Percentiles rank a stretch among this genome's conserved stretches.
Evolutionary conservation across 2,329 filamentous ascomycete species (phyloP).

Genomic region (Gaeumannomyces tritici): DNA sequence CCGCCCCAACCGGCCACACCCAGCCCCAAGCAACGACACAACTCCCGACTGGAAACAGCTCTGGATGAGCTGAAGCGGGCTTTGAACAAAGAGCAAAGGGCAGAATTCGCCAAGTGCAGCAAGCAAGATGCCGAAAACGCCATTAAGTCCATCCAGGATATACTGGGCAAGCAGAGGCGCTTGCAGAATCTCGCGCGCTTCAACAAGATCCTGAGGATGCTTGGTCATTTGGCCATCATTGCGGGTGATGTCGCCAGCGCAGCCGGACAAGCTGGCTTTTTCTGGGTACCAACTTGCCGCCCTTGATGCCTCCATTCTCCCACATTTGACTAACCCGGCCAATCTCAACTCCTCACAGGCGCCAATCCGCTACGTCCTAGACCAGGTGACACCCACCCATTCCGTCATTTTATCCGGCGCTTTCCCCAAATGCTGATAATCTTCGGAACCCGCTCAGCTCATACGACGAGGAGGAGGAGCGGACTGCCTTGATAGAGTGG

Average conservation of each 20-base stretch:
- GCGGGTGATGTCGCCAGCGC: neutral
- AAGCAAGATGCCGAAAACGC: neutral
- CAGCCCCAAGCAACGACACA: neutral
- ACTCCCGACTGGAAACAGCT: neutral
- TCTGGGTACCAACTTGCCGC: too few relatives aligned
- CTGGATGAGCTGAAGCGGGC: neutral
- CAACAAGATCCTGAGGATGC: neutral
- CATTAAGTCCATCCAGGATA: neutral
- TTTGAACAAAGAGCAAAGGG: neutral
- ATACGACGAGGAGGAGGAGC: too few relatives aligned
- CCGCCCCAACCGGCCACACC: neutral
- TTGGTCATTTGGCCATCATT: neutral
- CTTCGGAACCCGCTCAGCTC: too few relatives aligned
- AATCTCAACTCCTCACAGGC: neutral
- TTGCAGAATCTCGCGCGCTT: neutral
- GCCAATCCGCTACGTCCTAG: neutral
- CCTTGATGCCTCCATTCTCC: neutral
- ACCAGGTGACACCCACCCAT: too few relatives aligned
- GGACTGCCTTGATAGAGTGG: neutral
- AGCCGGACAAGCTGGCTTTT: neutral
- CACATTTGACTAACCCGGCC: neutral
- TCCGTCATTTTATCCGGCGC: too few relatives aligned
- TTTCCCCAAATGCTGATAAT: neutral
- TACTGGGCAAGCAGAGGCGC: neutral
- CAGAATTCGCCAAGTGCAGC: neutral